Evolutionary conservation across 768 basidiomycete genomes (phyloP).

Genomic region (Dictyophora rubrovolvata): DNA sequence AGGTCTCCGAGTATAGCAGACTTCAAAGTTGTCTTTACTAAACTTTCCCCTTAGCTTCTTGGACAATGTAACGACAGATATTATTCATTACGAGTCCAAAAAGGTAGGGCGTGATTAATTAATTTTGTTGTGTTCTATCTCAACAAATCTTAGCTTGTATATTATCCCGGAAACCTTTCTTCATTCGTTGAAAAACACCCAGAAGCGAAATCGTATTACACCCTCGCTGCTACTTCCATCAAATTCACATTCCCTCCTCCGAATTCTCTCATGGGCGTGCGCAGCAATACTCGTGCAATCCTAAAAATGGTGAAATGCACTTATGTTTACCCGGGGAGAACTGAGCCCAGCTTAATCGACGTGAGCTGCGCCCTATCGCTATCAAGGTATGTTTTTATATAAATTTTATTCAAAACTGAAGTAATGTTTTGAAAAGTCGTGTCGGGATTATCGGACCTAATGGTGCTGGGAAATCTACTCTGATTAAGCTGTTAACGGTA

Average conservation of each 20-base stretch:
- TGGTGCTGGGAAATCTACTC: conserved; percentile 92
- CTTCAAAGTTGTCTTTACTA: conserved; percentile 3
- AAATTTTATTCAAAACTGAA: conserved; percentile 8
- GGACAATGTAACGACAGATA: conserved; percentile 91
- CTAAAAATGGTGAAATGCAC: conserved; percentile 87
- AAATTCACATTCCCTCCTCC: conserved; percentile 95
- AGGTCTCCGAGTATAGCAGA: conserved; percentile 20
- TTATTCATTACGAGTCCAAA: conserved; percentile 94
- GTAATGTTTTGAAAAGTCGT: conserved; percentile 41
- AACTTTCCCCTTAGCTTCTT: conserved; percentile 52
- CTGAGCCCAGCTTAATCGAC: conserved; percentile 69
- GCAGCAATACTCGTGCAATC: conserved; percentile 92
- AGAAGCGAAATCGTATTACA: conserved; percentile 94
- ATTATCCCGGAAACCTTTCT: conserved; percentile 89
- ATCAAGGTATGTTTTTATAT: conserved; percentile 49
- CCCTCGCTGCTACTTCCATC: conserved; percentile 83
- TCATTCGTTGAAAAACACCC: conserved; percentile 84
- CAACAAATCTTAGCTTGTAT: conserved; percentile 54
- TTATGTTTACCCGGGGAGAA: conserved; percentile 84
- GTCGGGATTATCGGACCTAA: conserved; percentile 90
- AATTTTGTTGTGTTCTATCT: conserved; percentile 4
- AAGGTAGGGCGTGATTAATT: conserved; percentile 39
- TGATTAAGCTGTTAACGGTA: conserved; percentile 89
- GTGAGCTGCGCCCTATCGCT: conserved; percentile 91
- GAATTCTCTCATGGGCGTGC: conserved; percentile 93